Evolutionary conservation across 208 protist genomes (phyloP).

Genomic region (Trypanosoma grayi): DNA sequence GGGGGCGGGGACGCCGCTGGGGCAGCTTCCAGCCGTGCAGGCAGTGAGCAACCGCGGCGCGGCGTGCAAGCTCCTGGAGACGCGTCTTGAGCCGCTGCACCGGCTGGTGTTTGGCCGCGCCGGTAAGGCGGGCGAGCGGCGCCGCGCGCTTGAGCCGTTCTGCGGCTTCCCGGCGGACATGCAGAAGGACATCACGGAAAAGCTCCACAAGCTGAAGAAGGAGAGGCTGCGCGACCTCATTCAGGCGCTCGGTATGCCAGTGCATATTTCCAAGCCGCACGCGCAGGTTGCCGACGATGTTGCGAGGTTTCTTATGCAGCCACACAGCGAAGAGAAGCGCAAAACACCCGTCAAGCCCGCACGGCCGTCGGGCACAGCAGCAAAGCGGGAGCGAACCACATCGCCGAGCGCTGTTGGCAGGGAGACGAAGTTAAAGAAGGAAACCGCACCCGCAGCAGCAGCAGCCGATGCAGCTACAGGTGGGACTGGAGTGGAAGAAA

Average conservation of each 20-base stretch:
- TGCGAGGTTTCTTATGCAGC: conserved; percentile 58
- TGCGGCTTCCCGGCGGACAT: conserved; percentile 50
- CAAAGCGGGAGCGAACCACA: conserved; percentile 5
- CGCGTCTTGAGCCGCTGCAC: conserved; percentile 64
- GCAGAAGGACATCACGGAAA: conserved; percentile 33
- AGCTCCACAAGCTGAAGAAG: conserved; percentile 44
- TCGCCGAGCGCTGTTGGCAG: neutral
- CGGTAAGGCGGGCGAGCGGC: conserved; percentile 42
- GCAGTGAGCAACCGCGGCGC: conserved; percentile 24
- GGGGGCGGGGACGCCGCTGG: conserved; percentile 47
- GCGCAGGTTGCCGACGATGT: conserved; percentile 40
- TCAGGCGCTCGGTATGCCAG: conserved; percentile 40
- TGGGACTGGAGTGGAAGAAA: neutral
- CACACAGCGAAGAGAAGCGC: conserved; percentile 25
- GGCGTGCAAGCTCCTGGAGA: conserved; percentile 43
- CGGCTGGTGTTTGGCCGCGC: conserved; percentile 64
- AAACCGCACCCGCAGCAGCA: neutral
- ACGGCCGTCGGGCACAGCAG: neutral
- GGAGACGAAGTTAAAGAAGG: conserved; percentile 7
- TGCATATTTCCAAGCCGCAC: conserved; percentile 34
- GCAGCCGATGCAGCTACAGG: neutral
- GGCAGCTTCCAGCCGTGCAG: conserved; percentile 50
- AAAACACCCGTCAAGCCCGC: neutral
- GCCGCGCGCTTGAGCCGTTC: conserved; percentile 51
- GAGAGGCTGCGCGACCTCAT: conserved; percentile 57